Evolutionary conservation across 1,139 yeast genomes (phyloP), one percentile per base, ranked within the genome.

Genomic region (Candida neerlandica): DNA sequence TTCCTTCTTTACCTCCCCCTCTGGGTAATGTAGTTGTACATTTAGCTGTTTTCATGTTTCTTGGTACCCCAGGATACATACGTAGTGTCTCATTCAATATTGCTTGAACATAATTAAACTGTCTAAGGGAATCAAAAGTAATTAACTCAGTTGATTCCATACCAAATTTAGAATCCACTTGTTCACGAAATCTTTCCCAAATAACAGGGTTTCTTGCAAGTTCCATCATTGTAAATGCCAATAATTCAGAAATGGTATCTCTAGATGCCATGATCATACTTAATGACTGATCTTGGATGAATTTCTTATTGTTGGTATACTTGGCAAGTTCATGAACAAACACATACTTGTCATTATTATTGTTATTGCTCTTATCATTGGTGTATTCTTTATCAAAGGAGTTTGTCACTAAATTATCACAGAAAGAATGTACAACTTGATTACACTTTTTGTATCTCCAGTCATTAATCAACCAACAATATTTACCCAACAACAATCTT

Each of bases 51-150:
- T 84, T 67, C 58, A 68, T 68, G 57, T 80, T 80, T 50, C 63
- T 60, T 7, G 85, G 84, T 6, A 80, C 84, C 9, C 78, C 67
- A 2, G 84, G 85, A 55, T 78, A 79, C 56, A 79, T 55, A 52
- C 85, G 67, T 50, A 80, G 70, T 7, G 70, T 59, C 60, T 80
- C 85, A 57, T 77, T 78, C 45, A 80, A 56, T 41, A 77, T 73
- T 38, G 75, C 69, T 55, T 72, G 71, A 57, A 80, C 70, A 58
- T 78, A 79, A 49, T 68, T 72, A 59, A 80, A 75, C 29, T 45
- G 43, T 63, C 80, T 78, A 50, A 80, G 68, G 3, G 75, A 61
- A 53, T 78, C 82, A 54, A 79, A 69, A 1, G 69, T 29, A 26
- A 51, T 59, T 32, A 6, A 2, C 3, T 34, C 45, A 4, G 19